These are phyloP conservation scores for Porphyrellus sp. DNA, from an alignment of 1,284 basidiomycete genomes.

Conservation along the genomic window DNA sequence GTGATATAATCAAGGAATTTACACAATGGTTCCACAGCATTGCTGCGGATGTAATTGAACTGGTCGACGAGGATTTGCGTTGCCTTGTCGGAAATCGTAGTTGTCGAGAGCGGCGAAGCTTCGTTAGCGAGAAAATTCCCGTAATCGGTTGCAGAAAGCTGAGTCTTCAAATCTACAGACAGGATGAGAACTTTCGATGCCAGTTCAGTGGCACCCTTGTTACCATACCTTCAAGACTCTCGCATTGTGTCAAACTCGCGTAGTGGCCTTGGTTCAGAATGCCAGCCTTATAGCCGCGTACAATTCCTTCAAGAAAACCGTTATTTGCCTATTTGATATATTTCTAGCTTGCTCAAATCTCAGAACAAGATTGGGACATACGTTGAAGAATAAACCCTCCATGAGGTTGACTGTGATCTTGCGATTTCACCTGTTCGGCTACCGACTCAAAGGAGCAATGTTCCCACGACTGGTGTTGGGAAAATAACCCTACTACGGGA, in stretches of 20 bases:
- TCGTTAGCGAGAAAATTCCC: slow-evolving; percentile 98
- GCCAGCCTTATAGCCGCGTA: slow-evolving; percentile 93
- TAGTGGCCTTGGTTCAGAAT: slow-evolving; percentile 90
- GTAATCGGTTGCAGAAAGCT: slow-evolving; percentile 95
- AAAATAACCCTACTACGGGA: no score
- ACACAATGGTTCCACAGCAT: slow-evolving; percentile 87
- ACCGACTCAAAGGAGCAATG: slow-evolving; percentile 14
- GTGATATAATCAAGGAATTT: slow-evolving; percentile 99
- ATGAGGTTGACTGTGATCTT: slow-evolving; percentile 14
- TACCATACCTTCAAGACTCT: slow-evolving; percentile 82
- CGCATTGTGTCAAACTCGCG: slow-evolving; percentile 94
- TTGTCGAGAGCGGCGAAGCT: slow-evolving; percentile 90
- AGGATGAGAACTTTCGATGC: slow-evolving; percentile 1
- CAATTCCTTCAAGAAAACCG: slow-evolving; percentile 90
- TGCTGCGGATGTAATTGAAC: slow-evolving; percentile 91
- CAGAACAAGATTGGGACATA: slow-evolving; percentile 12
- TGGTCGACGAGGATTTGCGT: slow-evolving; percentile 94
- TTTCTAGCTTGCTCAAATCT: neutral
- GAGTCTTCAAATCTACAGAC: slow-evolving; percentile 80
- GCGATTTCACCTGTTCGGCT: neutral
- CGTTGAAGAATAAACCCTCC: slow-evolving; percentile 33
- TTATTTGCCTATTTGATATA: slow-evolving; percentile 55
- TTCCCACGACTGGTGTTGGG: slow-evolving; percentile 18
- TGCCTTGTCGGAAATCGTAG: slow-evolving; percentile 93
- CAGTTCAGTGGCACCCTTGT: slow-evolving; percentile 35